Base-by-base conservation (phyloP, 495 filamentous ascomycete genomes). In the Xylaria flabelliformis region DNA sequence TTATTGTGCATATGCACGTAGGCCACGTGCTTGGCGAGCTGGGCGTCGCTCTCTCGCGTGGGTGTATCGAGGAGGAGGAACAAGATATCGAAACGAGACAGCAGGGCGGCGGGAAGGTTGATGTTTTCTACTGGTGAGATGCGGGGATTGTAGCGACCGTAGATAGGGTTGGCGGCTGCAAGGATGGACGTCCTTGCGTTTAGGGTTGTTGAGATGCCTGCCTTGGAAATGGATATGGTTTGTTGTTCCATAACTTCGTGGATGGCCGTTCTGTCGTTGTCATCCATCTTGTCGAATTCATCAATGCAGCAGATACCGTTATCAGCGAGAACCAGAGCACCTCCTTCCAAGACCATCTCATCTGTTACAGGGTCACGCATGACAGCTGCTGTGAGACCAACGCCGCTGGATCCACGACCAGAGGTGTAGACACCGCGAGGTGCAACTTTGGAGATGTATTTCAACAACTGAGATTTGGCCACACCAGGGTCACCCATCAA, bases 231-330 rank as follows among this genome's bases (percentile, higher is more conserved):
- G 68, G 93, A 97, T 70, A 99, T 99, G 63, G 96, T 99, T 82
- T 99, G 96, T 80, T 99, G 96, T 78, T 99, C 96, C 96, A 99
- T 99, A 41, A 99, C 96, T 90, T 99, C 96, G 87, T 99, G 96
- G 78, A 99, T 98, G 39, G 97, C 97, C 0, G 96, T 98, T 71
- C 96, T 89, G 81, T 98, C 97, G 67, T 89, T 87, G 79, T 99
- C 96, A 79, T 98, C 97, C 96, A 99, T 99, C 84, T 99, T 99
- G 86, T 99, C 96, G 79, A 99, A 99, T 80, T 99, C 96, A 85
- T 99, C 96, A 82, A 99, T 99, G 80, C 96, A 99, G 90, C 96
- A 99, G 82, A 97, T 97, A 75, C 96, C 96, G 77, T 98, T 98
- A 79, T 99, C 96, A 36, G 96, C 97, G 2, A 99, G 86, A 42